Conservation (phyloP, 306 rosid species). For the Mucuna pruriens region DNA sequence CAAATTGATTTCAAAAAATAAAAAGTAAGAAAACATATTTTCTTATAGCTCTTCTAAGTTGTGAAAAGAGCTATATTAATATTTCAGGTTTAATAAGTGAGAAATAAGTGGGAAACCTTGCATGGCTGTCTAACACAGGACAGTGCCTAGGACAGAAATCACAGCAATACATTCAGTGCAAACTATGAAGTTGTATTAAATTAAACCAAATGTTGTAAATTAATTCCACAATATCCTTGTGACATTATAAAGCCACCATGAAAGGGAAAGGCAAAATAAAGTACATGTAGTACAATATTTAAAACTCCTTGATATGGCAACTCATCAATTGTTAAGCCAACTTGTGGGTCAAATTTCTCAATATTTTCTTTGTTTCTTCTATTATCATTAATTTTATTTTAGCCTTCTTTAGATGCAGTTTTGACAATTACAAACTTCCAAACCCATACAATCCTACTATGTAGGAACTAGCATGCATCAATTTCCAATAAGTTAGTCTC, state of each 20-base stretch:
- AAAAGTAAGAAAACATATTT: conserved; percentile 1
- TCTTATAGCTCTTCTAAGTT: conserved; percentile 1
- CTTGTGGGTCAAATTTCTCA: conserved; percentile 14
- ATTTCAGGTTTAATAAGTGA: background rate
- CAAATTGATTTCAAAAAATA: background rate
- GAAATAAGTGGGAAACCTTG: background rate
- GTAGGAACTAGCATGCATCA: background rate
- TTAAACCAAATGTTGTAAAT: background rate
- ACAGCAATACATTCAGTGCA: background rate
- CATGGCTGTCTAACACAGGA: conserved; percentile 9
- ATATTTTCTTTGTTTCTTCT: conserved; percentile 8
- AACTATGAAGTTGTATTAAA: background rate
- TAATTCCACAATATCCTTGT: background rate
- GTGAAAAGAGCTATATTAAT: background rate
- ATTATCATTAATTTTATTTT: background rate
- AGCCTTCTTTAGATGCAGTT: conserved; percentile 4
- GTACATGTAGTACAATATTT: background rate
- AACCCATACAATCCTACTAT: background rate
- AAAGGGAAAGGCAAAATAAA: background rate
- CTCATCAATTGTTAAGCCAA: conserved; percentile 2
- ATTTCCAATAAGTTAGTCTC: background rate
- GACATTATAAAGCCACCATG: conserved; percentile 8
- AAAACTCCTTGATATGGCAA: background rate
- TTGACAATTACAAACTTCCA: conserved; percentile 7
- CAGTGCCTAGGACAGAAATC: background rate